Conservation (phyloP, 2,329 filamentous ascomycete genomes). For the Cladosporium austrohemisphaericum region DNA sequence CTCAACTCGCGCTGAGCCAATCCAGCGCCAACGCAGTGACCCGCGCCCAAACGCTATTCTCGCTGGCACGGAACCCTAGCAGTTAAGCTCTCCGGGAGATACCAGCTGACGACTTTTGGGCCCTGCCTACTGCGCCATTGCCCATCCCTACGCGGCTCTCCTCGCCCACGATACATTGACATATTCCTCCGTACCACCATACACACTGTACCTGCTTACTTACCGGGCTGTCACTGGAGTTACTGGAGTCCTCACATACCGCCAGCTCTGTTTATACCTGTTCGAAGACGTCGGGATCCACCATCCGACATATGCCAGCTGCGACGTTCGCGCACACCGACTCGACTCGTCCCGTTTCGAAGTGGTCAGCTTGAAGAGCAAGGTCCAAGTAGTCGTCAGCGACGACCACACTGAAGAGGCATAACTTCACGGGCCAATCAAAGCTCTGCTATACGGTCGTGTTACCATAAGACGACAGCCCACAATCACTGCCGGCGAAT, state of each 20-base stretch:
- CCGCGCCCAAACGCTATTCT: constrained; percentile 13
- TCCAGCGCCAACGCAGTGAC: constrained; percentile 11
- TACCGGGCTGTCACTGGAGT: constrained; percentile 3
- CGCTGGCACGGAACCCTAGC: constrained; percentile 12
- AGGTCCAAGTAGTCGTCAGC: background rate
- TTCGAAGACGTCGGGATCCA: background rate
- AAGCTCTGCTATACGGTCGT: background rate
- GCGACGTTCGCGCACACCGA: constrained; percentile 3
- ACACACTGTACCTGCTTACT: background rate
- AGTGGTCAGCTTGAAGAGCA: constrained; percentile 5
- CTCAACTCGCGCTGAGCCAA: constrained; percentile 13
- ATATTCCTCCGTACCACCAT: constrained; percentile 8
- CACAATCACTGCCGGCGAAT: background rate
- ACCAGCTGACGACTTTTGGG: constrained; percentile 16
- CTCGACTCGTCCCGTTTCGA: background rate
- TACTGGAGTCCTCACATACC: background rate
- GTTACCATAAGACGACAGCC: background rate
- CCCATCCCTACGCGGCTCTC: constrained; percentile 9
- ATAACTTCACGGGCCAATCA: background rate
- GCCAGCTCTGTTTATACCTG: background rate
- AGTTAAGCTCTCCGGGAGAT: constrained; percentile 13
- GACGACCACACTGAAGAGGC: background rate
- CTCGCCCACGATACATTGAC: constrained; percentile 5
- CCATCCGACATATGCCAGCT: background rate
- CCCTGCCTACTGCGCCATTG: constrained; percentile 12